Evolutionary conservation across 1,284 basidiomycete genomes (phyloP), one percentile per base, ranked within the genome.

Genomic region (Tilletia setariae): DNA sequence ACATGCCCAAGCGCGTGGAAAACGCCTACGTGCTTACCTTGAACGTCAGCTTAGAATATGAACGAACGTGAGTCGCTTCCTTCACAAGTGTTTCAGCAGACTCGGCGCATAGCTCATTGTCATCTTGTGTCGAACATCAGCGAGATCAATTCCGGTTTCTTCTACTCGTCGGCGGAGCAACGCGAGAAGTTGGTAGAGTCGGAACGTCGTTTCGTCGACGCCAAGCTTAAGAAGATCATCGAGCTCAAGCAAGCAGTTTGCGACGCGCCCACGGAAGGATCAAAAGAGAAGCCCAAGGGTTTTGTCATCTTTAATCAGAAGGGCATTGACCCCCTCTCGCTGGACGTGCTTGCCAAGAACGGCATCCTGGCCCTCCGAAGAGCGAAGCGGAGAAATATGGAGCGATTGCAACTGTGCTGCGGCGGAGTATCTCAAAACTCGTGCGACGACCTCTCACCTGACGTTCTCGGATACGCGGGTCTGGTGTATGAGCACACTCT

Each of bases 271-370:
- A 74, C 76, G 21, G 72, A 73, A 65, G 75, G 73, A 7, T 67
- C 67, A 30, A 71, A 68, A 46, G 86, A 85, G 73, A 86, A 86
- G 83, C 84, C 84, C 23, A 95, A 93, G 85, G 89, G 87, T 79
- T 98, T 99, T 83, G 95, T 98, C 67, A 85, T 98, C 70, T 91
- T 99, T 85, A 99, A 98, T 84, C 96, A 99, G 85, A 99, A 99
- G 85, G 96, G 96, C 77, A 99, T 99, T 74, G 96, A 99, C 84
- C 96, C 96, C 9, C 89, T 99, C 83, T 93, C 91, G 80, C 87
- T 99, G 68, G 96, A 99, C 84, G 90, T 98, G 64, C 86, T 99
- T 42, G 94, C 93, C 63, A 98, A 98, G 87, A 92, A 95, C 84
- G 94, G 93, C 32, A 98, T 99, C 76, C 85, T 98, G 66, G 96